Conservation (phyloP, 2,329 filamentous ascomycete species). For the Penicillium sp. region DNA sequence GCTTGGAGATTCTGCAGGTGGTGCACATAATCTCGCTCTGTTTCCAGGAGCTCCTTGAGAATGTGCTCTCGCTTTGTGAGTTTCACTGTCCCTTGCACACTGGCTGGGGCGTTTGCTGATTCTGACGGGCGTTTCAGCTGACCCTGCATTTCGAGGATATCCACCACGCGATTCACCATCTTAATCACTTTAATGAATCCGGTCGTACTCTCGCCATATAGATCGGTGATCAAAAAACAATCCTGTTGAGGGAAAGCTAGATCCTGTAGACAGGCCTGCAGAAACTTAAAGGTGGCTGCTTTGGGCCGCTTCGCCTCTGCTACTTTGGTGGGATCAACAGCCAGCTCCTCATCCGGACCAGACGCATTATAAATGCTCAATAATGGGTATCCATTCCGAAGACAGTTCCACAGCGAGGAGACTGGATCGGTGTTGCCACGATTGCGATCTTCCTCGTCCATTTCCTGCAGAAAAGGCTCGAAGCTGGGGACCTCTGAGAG, state of each 20-base stretch:
- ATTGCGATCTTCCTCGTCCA: slow-evolving; percentile 62
- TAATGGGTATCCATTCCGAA: slow-evolving; percentile 76
- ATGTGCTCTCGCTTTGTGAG: slow-evolving; percentile 78
- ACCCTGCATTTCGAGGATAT: slow-evolving; percentile 72
- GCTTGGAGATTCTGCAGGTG: slow-evolving; percentile 91
- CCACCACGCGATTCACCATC: slow-evolving; percentile 86
- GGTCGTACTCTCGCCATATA: slow-evolving; percentile 90
- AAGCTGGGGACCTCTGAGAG: slow-evolving; percentile 80
- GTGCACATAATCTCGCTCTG: slow-evolving; percentile 95
- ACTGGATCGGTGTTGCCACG: slow-evolving; percentile 68
- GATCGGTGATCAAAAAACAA: slow-evolving; percentile 84
- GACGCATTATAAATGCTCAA: slow-evolving; percentile 85
- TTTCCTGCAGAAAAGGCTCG: slow-evolving; percentile 64
- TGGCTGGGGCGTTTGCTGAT: slow-evolving; percentile 43
- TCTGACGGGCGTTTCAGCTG: slow-evolving; percentile 62
- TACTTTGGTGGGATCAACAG: slow-evolving; percentile 58
- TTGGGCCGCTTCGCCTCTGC: slow-evolving; percentile 73
- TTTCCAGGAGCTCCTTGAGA: slow-evolving; percentile 84
- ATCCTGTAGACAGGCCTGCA: slow-evolving; percentile 79
- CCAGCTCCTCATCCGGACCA: slow-evolving; percentile 61
- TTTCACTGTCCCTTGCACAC: slow-evolving; percentile 46
- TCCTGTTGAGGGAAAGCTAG: slow-evolving; percentile 72
- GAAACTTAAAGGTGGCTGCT: slow-evolving; percentile 83
- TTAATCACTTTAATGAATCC: slow-evolving; percentile 96
- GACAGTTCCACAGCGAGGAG: slow-evolving; percentile 80